phyloP scores from a whole-genome alignment of 2,329 filamentous ascomycete genomes.

The Allantophomopsis cytisporea region DNA sequence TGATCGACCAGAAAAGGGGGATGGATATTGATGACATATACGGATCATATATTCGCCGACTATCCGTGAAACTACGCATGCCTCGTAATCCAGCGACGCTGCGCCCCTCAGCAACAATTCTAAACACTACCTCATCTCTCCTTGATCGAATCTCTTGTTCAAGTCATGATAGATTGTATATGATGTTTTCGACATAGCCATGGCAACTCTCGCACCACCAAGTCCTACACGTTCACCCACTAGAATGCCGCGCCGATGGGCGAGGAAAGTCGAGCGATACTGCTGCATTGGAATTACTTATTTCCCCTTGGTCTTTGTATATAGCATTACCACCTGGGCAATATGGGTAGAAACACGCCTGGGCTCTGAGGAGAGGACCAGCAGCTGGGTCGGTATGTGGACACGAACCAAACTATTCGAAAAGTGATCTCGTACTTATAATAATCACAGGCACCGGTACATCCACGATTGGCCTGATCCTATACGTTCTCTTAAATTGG shows the following conservation, averaged over 20 bases:
- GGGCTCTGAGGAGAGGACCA: conserved; percentile 40
- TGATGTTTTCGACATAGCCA: conserved; percentile 2
- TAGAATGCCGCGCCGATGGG: conserved; percentile 43
- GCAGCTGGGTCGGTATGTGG: conserved; percentile 41
- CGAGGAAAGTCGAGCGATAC: conserved; percentile 62
- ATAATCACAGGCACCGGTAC: conserved; percentile 30
- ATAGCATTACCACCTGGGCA: conserved; percentile 83
- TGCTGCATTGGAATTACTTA: conserved; percentile 72
- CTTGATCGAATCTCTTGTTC: neutral
- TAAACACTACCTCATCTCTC: no score
- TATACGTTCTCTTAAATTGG: conserved; percentile 74
- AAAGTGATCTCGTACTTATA: conserved; percentile 1
- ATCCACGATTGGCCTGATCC: conserved; percentile 49
- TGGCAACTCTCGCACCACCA: conserved; percentile 11
- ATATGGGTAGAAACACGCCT: conserved; percentile 75
- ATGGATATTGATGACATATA: no score
- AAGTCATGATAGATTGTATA: neutral
- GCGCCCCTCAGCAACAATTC: no score
- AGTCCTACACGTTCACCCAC: conserved; percentile 20
- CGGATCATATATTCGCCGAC: no score
- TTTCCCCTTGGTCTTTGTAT: conserved; percentile 82
- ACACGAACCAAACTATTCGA: neutral
- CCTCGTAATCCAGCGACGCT: no score
- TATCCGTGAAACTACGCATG: no score
- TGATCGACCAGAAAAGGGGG: no score